Conservation (phyloP, 768 basidiomycete species). For the Lentinus tigrinus region DNA sequence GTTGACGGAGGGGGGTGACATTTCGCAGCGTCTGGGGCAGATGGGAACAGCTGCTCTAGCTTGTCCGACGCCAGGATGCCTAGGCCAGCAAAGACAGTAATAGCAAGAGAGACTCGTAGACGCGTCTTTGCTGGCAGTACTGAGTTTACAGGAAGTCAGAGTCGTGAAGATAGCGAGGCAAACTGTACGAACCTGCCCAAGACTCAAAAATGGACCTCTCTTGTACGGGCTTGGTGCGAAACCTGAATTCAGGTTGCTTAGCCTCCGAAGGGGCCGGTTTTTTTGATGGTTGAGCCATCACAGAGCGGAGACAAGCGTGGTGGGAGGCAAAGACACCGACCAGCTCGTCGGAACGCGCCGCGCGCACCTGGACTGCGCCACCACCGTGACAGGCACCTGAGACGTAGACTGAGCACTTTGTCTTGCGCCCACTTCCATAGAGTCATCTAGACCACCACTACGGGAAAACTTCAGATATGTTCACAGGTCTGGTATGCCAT, state of each 20-base stretch:
- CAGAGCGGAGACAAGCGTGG: slow-evolving; percentile 4
- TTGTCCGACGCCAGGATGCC: slow-evolving; percentile 32
- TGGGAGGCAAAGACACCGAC: not conserved
- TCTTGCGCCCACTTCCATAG: not conserved
- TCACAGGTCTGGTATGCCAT: slow-evolving; percentile 71
- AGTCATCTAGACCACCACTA: not conserved
- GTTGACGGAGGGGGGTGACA: not conserved
- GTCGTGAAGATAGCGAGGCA: not conserved
- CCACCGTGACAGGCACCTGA: too few relatives aligned
- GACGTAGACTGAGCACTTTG: not conserved
- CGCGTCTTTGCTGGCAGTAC: slow-evolving; percentile 34
- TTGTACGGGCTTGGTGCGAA: slow-evolving; percentile 22
- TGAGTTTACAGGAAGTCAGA: not conserved
- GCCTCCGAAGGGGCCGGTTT: not conserved
- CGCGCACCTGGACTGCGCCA: not conserved
- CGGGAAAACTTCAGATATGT: slow-evolving; percentile 43
- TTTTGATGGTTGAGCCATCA: slow-evolving; percentile 12
- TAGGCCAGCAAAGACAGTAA: slow-evolving; percentile 30
- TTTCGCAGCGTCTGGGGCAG: slow-evolving; percentile 4
- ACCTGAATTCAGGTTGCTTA: slow-evolving; percentile 13
- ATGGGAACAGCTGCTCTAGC: slow-evolving; percentile 27
- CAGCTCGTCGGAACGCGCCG: not conserved
- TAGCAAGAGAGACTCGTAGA: slow-evolving; percentile 30
- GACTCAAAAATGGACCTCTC: slow-evolving; percentile 26
- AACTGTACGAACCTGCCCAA: slow-evolving; percentile 21